Evolutionary conservation across 768 basidiomycete genomes (phyloP).

Genomic region (Boletellus sp.): DNA sequence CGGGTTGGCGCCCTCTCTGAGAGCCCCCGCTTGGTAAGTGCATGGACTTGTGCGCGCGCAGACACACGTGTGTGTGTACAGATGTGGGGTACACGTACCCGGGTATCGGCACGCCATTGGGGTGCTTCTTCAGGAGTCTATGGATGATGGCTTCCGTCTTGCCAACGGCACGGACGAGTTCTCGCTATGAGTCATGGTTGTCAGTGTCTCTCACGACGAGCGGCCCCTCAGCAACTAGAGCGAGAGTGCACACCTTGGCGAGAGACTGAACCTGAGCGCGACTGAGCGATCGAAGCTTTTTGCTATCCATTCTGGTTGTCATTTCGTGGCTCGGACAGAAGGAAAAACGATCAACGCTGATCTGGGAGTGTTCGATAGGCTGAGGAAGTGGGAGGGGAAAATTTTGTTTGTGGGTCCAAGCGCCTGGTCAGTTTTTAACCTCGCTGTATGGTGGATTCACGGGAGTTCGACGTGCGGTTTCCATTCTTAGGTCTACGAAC

Average conservation of each 20-base stretch:
- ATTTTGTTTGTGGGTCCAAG: background rate
- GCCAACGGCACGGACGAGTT: constrained; percentile 23
- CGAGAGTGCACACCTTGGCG: constrained; percentile 17
- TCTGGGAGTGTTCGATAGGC: background rate
- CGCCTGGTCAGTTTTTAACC: background rate
- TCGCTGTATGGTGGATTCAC: background rate
- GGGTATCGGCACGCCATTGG: constrained; percentile 22
- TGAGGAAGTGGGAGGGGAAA: background rate
- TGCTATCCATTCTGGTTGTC: constrained; percentile 12
- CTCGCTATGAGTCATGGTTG: constrained; percentile 13
- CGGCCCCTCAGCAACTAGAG: background rate
- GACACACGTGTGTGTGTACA: no score
- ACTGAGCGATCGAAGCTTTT: constrained; percentile 18
- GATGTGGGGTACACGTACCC: constrained; percentile 4
- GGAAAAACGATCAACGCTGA: background rate
- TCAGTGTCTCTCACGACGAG: background rate
- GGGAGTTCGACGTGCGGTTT: no score
- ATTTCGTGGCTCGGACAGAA: background rate
- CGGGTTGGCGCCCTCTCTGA: constrained; percentile 4
- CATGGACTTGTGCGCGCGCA: background rate
- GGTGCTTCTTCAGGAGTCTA: constrained; percentile 24
- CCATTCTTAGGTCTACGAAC: no score
- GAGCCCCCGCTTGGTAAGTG: background rate
- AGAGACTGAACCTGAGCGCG: constrained; percentile 24
- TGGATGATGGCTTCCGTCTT: constrained; percentile 29